Base-by-base conservation (phyloP, 495 filamentous ascomycete genomes). In the Penicillium cataractarum region DNA sequence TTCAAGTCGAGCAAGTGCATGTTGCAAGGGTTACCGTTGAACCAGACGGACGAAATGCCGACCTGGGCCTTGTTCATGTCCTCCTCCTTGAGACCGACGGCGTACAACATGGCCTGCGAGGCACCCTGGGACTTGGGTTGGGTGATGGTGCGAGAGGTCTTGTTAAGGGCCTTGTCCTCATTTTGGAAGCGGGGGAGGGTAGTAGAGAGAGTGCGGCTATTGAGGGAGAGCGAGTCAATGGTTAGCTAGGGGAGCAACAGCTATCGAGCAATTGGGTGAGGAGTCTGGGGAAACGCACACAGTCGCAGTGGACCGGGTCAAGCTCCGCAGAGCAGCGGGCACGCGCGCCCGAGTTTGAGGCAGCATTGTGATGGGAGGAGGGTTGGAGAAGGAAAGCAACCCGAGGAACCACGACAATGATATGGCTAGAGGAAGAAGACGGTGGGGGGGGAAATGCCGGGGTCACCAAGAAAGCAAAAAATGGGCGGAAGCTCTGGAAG, bases 101-200 rank as follows among this genome's bases (percentile, higher is more conserved):
- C 95, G 82, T 97, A 98, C 48, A 99, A 83, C 95, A 99, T 99
- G 60, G 96, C 96, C 82, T 99, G 95, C 33, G 94, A 97, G 46
- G 96, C 95, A 69, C 95, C 95, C 82, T 99, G 95, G 27, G 95
- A 92, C 76, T 94, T 97, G 65, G 92, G 96, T 76, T 97, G 92
- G 42, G 95, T 98, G 82, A 99, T 89, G 70, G 82, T 70, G 52
- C 85, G 80, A 55, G 93, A 97, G 75, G 91, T 83, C 76, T 88
- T 89, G 83, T 98, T 98, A 63, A 97, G 74, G 50, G 67, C 76
- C 44, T 71, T 65, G 44, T 71, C 65, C 24, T 74, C 67, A 29
- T 80, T 79, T 54, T 76, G 72, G 58, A 74, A 78, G 49, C 67
- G 76, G 26, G 79, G 74, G 39, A 80, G 65, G 29, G 83, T 80